These are phyloP conservation scores for Rachicladosporium sp. DNA, from an alignment of 2,329 filamentous ascomycete genomes.

Conservation along the genomic window DNA sequence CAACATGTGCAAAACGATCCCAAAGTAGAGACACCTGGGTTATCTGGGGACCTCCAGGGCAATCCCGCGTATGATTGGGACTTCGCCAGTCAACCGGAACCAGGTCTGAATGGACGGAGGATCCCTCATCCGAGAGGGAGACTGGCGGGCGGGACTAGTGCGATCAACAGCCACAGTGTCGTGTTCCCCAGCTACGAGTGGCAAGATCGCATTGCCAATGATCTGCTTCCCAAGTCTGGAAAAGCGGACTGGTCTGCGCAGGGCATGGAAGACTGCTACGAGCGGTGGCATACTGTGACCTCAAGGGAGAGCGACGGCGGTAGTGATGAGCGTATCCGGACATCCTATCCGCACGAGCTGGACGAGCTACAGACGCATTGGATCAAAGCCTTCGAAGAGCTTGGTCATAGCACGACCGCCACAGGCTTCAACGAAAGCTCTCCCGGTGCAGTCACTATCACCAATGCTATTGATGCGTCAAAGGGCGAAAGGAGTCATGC, in stretches of 20 bases:
- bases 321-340: too few relatives aligned
- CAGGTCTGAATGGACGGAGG: slow-evolving; percentile 9
- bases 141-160: slow-evolving; percentile 27
- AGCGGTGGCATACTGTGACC: slow-evolving; percentile 16
- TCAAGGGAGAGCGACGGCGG: slow-evolving; percentile 5
- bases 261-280: too few relatives aligned
- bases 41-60: slow-evolving; percentile 8
- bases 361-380: too few relatives aligned
- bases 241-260: too few relatives aligned
- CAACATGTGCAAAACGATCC: slow-evolving; percentile 12
- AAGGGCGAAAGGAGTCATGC: slow-evolving; percentile 12
- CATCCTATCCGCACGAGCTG: too few relatives aligned
- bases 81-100: slow-evolving; percentile 17
- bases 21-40: slow-evolving; percentile 12
- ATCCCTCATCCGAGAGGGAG: slow-evolving; percentile 23
- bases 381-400: too few relatives aligned
- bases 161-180: slow-evolving; percentile 36
- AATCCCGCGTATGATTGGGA: slow-evolving; percentile 22
- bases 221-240: slow-evolving; percentile 38
- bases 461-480: slow-evolving; percentile 5
- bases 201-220: slow-evolving; percentile 36
- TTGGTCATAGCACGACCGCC: too few relatives aligned
- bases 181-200: slow-evolving; percentile 39
- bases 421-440: too few relatives aligned
- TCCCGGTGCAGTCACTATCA: neutral